phyloP scores from a whole-genome alignment of 1,284 basidiomycete genomes.

The Cutaneotrichosporon arboriforme region DNA sequence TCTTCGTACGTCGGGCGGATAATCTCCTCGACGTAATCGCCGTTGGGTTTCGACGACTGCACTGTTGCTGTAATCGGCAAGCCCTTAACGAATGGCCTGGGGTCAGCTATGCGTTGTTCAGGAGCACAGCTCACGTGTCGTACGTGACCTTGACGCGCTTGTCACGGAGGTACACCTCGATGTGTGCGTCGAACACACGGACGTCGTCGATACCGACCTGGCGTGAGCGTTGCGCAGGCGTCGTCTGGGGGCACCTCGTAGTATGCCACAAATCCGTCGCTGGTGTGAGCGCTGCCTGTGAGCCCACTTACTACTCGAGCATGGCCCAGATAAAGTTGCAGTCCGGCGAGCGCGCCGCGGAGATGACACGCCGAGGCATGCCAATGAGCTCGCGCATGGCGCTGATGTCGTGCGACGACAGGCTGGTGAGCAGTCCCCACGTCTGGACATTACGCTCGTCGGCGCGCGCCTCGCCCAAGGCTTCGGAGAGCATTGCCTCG shows the following conservation, averaged over 20 bases:
- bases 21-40: constrained; percentile 33
- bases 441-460: constrained; percentile 29
- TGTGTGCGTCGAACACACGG: constrained; percentile 48
- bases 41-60: constrained; percentile 31
- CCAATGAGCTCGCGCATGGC: constrained; percentile 50
- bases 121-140: constrained; percentile 38
- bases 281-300: constrained; percentile 1
- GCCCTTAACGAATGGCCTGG: constrained; percentile 48
- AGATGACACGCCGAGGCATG: constrained; percentile 38
- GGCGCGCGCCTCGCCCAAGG: constrained; percentile 22
- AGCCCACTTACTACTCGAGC: constrained; percentile 13
- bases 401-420: constrained; percentile 47
- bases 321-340: constrained; percentile 10
- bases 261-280: constrained; percentile 33
- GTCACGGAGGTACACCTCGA: constrained; percentile 48
- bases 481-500: constrained; percentile 20
- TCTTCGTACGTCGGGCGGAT: constrained; percentile 48
- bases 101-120: neutral
- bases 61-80: constrained; percentile 46
- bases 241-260: constrained; percentile 39
- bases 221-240: neutral
- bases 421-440: constrained; percentile 40
- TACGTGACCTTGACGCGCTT: constrained; percentile 47
- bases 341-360: constrained; percentile 22
- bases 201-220: constrained; percentile 42